Conservation (phyloP, 1,139 yeast genomes). For the Scheffersomyces insectosa region DNA sequence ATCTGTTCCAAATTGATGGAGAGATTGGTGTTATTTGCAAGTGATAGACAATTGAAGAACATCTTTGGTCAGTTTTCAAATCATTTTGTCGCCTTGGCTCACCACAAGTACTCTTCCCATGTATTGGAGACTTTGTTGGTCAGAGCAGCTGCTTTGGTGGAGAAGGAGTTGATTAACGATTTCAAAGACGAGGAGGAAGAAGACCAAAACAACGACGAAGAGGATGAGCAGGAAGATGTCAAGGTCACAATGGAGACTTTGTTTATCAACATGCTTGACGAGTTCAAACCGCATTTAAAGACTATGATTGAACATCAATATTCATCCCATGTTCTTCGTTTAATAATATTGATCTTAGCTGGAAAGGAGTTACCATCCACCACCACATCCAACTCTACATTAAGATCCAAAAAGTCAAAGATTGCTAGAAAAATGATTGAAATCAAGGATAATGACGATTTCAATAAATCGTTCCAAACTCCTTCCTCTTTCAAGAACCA, state of each 20-base stretch:
- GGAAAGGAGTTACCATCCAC: slow-evolving; percentile 84
- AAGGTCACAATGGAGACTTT: slow-evolving; percentile 61
- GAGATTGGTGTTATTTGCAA: slow-evolving; percentile 70
- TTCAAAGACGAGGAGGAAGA: slow-evolving; percentile 33
- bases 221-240: slow-evolving; percentile 37
- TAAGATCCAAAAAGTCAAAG: slow-evolving; percentile 84
- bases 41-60: slow-evolving; percentile 61
- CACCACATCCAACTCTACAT: slow-evolving; percentile 66
- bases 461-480: slow-evolving; percentile 64
- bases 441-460: slow-evolving; percentile 73
- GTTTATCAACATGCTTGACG: slow-evolving; percentile 64
- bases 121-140: slow-evolving; percentile 85
- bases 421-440: slow-evolving; percentile 93
- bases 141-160: slow-evolving; percentile 73
- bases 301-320: slow-evolving; percentile 73
- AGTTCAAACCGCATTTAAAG: slow-evolving; percentile 59
- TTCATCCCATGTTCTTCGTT: slow-evolving; percentile 84
- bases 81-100: slow-evolving; percentile 72
- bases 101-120: slow-evolving; percentile 92
- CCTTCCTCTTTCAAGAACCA: slow-evolving; percentile 73
- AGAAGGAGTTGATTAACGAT: slow-evolving; percentile 56
- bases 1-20: slow-evolving; percentile 93
- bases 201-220: slow-evolving; percentile 30
- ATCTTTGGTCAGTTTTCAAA: slow-evolving; percentile 69
- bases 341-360: slow-evolving; percentile 67